Evolutionary conservation across 1,284 basidiomycete species (phyloP).

Genomic region (Calocybe gambosa): DNA sequence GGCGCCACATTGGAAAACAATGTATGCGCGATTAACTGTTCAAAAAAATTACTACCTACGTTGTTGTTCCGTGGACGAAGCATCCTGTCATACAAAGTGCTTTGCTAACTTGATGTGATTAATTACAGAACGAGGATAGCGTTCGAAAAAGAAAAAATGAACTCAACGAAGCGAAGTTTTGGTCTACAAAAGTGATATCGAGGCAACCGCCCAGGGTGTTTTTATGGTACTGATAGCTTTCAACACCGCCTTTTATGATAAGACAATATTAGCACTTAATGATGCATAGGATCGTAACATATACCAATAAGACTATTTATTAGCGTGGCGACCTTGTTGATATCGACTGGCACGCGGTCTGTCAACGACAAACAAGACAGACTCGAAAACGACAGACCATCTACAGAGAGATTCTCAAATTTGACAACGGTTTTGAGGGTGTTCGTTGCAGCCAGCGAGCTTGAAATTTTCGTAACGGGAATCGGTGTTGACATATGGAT

Average conservation of each 20-base stretch:
- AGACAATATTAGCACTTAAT: background rate
- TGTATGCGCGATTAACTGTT: slow-evolving; percentile 16
- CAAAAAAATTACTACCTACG: slow-evolving; percentile 36
- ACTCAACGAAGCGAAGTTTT: slow-evolving; percentile 42
- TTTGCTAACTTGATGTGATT: slow-evolving; percentile 36
- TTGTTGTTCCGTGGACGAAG: slow-evolving; percentile 44
- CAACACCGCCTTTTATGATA: slow-evolving; percentile 12
- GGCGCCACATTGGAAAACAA: background rate
- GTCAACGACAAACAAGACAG: background rate
- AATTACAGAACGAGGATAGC: background rate
- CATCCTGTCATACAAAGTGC: slow-evolving; percentile 64
- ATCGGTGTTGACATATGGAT: slow-evolving; percentile 13
- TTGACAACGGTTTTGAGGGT: slow-evolving; percentile 28
- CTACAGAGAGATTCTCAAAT: slow-evolving; percentile 37
- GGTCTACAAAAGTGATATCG: slow-evolving; percentile 44
- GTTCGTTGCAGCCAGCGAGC: background rate
- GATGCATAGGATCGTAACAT: background rate
- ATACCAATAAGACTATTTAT: slow-evolving; percentile 54
- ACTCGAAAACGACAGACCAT: slow-evolving; percentile 25
- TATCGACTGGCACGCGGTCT: slow-evolving; percentile 28
- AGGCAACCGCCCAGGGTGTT: slow-evolving; percentile 36
- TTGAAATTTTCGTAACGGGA: slow-evolving; percentile 4
- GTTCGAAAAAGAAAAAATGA: background rate
- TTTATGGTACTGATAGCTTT: slow-evolving; percentile 34
- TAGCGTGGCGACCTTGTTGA: slow-evolving; percentile 46